Evolutionary conservation across 73 alveolate genomes (phyloP), one percentile per base, ranked within the genome.

Genomic region (Effrenium voratum): DNA sequence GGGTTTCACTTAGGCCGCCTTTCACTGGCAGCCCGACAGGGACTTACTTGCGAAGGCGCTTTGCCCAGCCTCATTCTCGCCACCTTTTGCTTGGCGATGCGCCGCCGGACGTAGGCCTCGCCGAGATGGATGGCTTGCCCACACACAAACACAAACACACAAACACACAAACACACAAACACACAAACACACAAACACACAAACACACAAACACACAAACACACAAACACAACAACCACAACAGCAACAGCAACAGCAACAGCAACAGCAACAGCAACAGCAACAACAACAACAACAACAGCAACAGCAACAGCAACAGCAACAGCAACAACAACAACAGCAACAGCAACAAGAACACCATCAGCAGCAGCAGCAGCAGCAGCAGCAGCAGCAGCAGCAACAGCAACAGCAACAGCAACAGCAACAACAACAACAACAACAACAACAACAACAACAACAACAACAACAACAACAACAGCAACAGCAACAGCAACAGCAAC

Each of bases 71-170:
- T 82, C 50, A 82, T 72, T 73, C 40, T 19, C 22, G 46, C 92
- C 50, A 82, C 92, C 15, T 82, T 47, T 73, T 49, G 5, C 49
- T 82, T 82, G 72, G 92, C 92, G 0, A 82, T 0, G 38, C 92
- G 44, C 49, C 92, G 47, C 24, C 92, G 92, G 41, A 50, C 60
- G 49, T 82, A 82, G 3, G 92, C 92, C 92, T 82, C 68, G n/a
- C 2, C 4, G 66, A 34, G n/a, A n/a, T 55, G 70, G 24, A 55
- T n/a, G n/a, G n/a, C n/a, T n/a, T n/a, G n/a, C n/a, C n/a, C n/a
- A n/a, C n/a, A n/a, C n/a, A n/a, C n/a, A n/a, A n/a, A n/a, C n/a
- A n/a, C n/a, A n/a, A n/a, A n/a, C n/a, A n/a, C n/a, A n/a, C n/a
- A n/a, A n/a, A n/a, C n/a, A n/a, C n/a, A n/a, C n/a, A n/a, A n/a